Evolutionary conservation across 2,329 filamentous ascomycete genomes (phyloP).

Genomic region (Diaporthe aspalathi): DNA sequence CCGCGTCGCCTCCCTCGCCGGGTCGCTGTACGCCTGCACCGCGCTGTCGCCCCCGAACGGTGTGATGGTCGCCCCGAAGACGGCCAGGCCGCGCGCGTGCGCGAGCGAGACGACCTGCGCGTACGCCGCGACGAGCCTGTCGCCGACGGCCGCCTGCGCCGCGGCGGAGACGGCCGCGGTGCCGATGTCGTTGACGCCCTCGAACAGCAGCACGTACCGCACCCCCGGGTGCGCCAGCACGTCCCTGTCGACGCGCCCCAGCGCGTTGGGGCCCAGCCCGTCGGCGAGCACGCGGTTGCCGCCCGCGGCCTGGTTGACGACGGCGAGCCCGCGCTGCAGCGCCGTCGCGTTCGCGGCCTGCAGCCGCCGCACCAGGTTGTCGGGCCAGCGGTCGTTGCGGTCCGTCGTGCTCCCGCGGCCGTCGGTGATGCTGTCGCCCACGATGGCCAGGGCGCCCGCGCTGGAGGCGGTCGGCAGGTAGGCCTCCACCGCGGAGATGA

Average conservation of each 20-base stretch:
- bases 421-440: constrained; percentile 77
- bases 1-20: constrained; percentile 64
- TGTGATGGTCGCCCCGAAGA: constrained; percentile 67
- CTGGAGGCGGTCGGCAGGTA: constrained; percentile 51
- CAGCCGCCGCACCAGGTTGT: constrained; percentile 57
- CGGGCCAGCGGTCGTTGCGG: constrained; percentile 63
- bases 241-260: constrained; percentile 69
- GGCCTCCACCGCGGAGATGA: constrained; percentile 68
- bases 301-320: constrained; percentile 72
- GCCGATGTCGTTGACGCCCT: constrained; percentile 75
- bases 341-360: constrained; percentile 44
- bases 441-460: constrained; percentile 61
- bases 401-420: constrained; percentile 70
- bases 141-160: constrained; percentile 58
- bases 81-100: constrained; percentile 62
- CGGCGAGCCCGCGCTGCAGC: constrained; percentile 54
- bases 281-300: constrained; percentile 71
- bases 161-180: constrained; percentile 54
- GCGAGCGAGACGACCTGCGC: constrained; percentile 65
- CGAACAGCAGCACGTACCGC: constrained; percentile 68
- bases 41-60: constrained; percentile 54
- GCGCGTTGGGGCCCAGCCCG: constrained; percentile 68
- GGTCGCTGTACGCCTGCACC: constrained; percentile 60
- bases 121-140: constrained; percentile 64
- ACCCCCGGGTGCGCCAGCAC: constrained; percentile 67